Base-by-base conservation (phyloP, 768 basidiomycete genomes). In the Boletus pseudo-olivaceus region DNA sequence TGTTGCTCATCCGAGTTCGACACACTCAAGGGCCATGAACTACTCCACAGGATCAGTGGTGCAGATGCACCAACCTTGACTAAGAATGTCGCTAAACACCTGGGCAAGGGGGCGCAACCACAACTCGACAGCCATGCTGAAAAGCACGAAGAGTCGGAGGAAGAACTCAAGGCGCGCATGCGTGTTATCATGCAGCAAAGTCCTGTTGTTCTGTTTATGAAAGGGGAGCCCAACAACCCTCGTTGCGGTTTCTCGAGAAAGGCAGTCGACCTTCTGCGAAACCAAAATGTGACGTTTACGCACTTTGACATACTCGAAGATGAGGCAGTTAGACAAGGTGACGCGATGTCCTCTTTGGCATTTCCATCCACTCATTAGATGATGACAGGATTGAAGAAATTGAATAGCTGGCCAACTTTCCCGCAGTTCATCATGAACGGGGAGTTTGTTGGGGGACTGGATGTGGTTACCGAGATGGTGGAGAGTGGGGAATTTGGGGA, bases 381-480 rank as follows among this genome's bases (percentile, higher is more conserved):
- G 48, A 37, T 41, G 44, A 32, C 57, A 83, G 93, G 82, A 66
- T 79, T 87, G 49, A 87, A 87, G 73, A 81, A 76, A 57, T 65
- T 92, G 56, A 95, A 95, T 65, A 81, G 93, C 56, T 95, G 93
- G 93, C 93, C 93, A 0, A 96, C 90, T 4, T 92, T 81, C 75
- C 90, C 90, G 4, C 90, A 93, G 66, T 76, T 96, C 20, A 88
- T 94, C 59, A 76, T 93, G 47, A 83, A 90, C 3, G 95, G 97
- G 6, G 93, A 98, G 68, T 79, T 99, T 17, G 85, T 97, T 15
- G 96, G 96, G n/a, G 96, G 96, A 5, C 72, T 98, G 48, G 96
- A 99, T 67, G 86, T 98, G 48, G 82, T 95, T 23, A 82, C 84
- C 68, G 96, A 98, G 74, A 89, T 95, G 89, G 82, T 81, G 14